Conservation (phyloP, 331 rosid species). For the Ulmus americana region DNA sequence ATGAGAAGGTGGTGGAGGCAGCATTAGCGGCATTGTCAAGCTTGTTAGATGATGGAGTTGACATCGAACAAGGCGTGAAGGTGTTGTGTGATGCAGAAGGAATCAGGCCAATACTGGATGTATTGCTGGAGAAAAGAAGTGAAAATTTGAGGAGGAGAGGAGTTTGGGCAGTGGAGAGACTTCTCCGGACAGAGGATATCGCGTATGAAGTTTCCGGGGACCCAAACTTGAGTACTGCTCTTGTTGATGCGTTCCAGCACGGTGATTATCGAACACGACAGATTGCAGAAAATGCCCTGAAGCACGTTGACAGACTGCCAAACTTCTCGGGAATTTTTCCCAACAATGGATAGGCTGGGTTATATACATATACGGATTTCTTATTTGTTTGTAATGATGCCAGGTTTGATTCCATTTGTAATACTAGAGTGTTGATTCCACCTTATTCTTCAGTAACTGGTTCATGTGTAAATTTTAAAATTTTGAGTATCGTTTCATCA, state of each 20-base stretch:
- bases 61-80: slow-evolving; percentile 66
- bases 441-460: background rate
- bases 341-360: slow-evolving; percentile 32
- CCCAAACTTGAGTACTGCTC: slow-evolving; percentile 84
- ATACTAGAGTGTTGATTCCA: background rate
- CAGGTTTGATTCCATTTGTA: slow-evolving; percentile 3
- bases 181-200: slow-evolving; percentile 73
- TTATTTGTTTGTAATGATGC: slow-evolving; percentile 33
- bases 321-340: slow-evolving; percentile 95
- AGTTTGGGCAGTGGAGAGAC: slow-evolving; percentile 89
- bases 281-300: slow-evolving; percentile 88
- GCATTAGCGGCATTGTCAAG: slow-evolving; percentile 83
- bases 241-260: slow-evolving; percentile 96
- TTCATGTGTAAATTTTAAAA: background rate
- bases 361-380: slow-evolving; percentile 32
- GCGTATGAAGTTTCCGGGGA: slow-evolving; percentile 71
- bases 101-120: slow-evolving; percentile 66
- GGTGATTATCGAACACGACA: slow-evolving; percentile 87
- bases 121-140: slow-evolving; percentile 71
- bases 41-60: slow-evolving; percentile 80
- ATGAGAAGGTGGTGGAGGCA: slow-evolving; percentile 88
- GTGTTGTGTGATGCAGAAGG: slow-evolving; percentile 73
- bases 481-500: background rate
- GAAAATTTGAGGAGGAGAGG: slow-evolving; percentile 81
- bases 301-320: slow-evolving; percentile 91